Conservation (phyloP, 2,329 filamentous ascomycete genomes). For the Sphaerulina vaccinii region DNA sequence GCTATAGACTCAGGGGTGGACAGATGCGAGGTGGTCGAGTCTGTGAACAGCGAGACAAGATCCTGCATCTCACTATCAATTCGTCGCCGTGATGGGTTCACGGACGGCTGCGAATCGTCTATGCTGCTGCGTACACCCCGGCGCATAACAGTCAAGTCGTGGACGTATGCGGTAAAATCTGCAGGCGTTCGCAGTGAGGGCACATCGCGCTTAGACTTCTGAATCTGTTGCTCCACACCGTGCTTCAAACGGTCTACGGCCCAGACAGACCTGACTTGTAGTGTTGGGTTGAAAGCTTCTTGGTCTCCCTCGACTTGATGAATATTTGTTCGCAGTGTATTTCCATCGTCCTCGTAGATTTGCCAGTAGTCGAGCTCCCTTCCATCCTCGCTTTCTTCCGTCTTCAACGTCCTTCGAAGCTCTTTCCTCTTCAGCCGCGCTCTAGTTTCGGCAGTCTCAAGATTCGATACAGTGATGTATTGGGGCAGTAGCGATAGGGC, state of each 20-base stretch:
- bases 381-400: background rate
- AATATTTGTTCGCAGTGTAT: background rate
- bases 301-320: background rate
- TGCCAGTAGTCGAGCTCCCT: background rate
- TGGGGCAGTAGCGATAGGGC: conserved; percentile 22
- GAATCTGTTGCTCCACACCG: background rate
- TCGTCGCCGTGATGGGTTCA: background rate
- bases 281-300: background rate
- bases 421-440: background rate
- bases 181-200: background rate
- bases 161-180: conserved; percentile 18
- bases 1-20: conserved; percentile 24
- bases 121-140: background rate
- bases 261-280: conserved; percentile 15
- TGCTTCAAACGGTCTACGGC: conserved; percentile 3
- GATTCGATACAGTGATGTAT: conserved; percentile 1
- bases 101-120: background rate
- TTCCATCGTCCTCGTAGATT: background rate
- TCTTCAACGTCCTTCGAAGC: conserved; percentile 1
- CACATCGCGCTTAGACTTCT: background rate
- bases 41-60: conserved; percentile 22
- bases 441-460: conserved; percentile 1
- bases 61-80: background rate
- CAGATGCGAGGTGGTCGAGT: conserved; percentile 7
- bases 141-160: conserved; percentile 10